Evolutionary conservation across 257 asterid species (phyloP).

Genomic region (Solanum boliviense): DNA sequence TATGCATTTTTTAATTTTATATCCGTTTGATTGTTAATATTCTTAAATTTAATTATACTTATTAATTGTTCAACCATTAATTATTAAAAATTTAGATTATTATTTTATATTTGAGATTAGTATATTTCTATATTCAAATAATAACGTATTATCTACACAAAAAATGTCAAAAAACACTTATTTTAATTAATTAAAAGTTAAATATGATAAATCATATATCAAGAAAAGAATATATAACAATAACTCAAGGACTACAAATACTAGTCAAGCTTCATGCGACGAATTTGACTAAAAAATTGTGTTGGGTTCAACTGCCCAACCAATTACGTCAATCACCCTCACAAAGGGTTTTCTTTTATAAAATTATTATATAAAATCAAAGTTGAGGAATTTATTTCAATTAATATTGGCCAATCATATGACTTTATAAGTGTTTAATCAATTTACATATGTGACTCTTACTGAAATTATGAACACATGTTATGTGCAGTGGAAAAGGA

Average conservation of each 20-base stretch:
- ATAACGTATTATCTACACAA: background rate
- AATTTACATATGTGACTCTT: background rate
- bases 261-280: background rate
- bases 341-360: background rate
- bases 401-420: background rate
- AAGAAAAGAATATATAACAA: background rate
- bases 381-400: background rate
- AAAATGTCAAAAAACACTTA: background rate
- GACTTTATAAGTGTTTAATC: background rate
- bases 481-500: background rate
- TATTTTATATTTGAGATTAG: background rate
- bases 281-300: background rate
- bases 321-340: background rate
- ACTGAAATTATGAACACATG: background rate
- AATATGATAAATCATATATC: background rate
- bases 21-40: background rate
- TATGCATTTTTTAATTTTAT: background rate
- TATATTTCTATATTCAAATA: background rate
- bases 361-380: background rate
- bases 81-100: background rate
- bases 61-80: background rate
- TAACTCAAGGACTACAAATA: background rate
- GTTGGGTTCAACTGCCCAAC: background rate
- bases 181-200: background rate
- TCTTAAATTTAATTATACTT: background rate